These are phyloP conservation scores for Citrus glauca DNA, from an alignment of 345 rosid species.

Conservation along the genomic window DNA sequence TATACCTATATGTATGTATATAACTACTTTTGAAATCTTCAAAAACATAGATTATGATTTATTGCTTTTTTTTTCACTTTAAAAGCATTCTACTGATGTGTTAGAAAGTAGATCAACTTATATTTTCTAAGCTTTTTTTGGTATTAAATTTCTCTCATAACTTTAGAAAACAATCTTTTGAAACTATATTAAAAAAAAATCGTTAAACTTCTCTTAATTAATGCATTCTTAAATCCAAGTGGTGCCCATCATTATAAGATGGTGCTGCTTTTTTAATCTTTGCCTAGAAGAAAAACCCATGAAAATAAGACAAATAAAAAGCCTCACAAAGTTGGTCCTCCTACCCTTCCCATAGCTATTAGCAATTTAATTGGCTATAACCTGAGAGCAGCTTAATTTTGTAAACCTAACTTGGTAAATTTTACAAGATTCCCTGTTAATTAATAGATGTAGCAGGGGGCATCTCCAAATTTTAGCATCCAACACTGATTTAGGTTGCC, in stretches of 20 bases:
- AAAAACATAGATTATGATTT: no score
- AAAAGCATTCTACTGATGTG: no score
- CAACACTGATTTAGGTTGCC: background rate
- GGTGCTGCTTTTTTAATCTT: background rate
- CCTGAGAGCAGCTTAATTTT: background rate
- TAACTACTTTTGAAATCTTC: no score
- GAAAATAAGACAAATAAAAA: conserved; percentile 1
- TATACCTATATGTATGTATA: no score
- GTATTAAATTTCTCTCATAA: no score
- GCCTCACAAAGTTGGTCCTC: background rate
- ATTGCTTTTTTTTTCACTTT: no score
- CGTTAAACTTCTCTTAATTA: background rate
- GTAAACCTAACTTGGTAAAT: background rate
- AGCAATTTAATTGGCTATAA: background rate
- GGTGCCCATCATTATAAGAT: background rate
- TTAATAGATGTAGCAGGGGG: background rate
- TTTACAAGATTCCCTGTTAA: conserved; percentile 19
- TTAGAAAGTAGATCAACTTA: no score
- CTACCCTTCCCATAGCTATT: background rate
- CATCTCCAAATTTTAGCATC: conserved; percentile 27
- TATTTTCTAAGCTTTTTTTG: no score
- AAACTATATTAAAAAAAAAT: background rate
- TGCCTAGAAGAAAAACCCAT: background rate
- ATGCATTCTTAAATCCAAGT: background rate
- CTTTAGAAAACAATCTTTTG: no score